Percentiles rank a stretch among this genome's conserved stretches.
Evolutionary conservation across 2,329 filamentous ascomycete species (phyloP).

Genomic region (Trichoderma sp.): DNA sequence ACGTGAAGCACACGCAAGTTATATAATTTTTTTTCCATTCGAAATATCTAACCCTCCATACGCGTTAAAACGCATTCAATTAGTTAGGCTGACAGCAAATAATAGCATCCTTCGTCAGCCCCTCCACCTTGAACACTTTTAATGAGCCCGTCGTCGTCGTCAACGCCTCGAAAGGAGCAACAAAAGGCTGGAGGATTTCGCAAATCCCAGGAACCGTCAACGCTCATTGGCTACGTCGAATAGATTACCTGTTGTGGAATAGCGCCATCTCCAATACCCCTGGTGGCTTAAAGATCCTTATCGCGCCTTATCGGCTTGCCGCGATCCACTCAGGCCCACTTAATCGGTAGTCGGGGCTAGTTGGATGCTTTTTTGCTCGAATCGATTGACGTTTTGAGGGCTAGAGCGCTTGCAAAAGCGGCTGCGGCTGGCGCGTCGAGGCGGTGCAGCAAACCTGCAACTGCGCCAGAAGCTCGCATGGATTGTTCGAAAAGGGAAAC

Average conservation of each 20-base stretch:
- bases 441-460: slow-evolving; percentile 20
- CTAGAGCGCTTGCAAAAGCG: background rate
- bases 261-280: slow-evolving; percentile 16
- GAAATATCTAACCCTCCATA: background rate
- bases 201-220: background rate
- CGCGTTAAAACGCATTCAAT: background rate
- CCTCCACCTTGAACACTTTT: background rate
- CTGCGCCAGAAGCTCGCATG: background rate
- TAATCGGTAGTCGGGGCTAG: slow-evolving; percentile 1
- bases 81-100: background rate
- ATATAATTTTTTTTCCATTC: slow-evolving; percentile 22
- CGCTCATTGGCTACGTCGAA: slow-evolving; percentile 19
- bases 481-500: slow-evolving; percentile 8
- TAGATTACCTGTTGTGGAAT: background rate
- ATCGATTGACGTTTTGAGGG: slow-evolving; percentile 1
- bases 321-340: background rate
- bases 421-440: slow-evolving; percentile 1
- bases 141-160: background rate
- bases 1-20: background rate
- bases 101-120: background rate
- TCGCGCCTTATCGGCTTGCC: background rate
- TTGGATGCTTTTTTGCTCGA: slow-evolving; percentile 3
- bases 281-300: background rate
- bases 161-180: background rate
- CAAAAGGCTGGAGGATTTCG: background rate